phyloP scores from a whole-genome alignment of 2,329 filamentous ascomycete species.

The Fusarium marasasianum region DNA sequence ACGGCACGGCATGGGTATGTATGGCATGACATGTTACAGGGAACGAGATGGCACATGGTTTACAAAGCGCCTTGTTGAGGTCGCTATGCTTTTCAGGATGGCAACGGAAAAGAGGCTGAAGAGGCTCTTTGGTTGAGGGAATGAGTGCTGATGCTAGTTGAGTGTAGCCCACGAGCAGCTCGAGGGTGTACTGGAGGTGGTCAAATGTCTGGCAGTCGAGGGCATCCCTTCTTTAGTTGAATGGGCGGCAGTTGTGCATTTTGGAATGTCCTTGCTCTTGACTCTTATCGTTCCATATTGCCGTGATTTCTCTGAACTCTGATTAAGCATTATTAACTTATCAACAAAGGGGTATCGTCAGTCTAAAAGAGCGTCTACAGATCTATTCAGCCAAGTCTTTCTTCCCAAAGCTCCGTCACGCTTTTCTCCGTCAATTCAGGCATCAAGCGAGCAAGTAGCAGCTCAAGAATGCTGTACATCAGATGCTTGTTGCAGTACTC shows the following conservation, averaged over 20 bases:
- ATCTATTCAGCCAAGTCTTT: slow-evolving; percentile 63
- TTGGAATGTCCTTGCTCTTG: slow-evolving; percentile 37
- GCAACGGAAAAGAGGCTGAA: neutral
- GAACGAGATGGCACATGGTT: slow-evolving; percentile 3
- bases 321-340: slow-evolving; percentile 1
- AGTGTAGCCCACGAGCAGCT: neutral
- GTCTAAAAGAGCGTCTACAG: slow-evolving; percentile 15
- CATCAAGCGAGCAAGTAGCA: slow-evolving; percentile 81
- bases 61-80: neutral
- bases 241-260: slow-evolving; percentile 44
- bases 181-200: slow-evolving; percentile 1
- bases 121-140: neutral
- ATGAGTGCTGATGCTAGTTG: neutral
- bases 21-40: slow-evolving; percentile 9
- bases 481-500: slow-evolving; percentile 93
- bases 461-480: slow-evolving; percentile 82
- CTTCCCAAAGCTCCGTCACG: slow-evolving; percentile 76
- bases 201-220: slow-evolving; percentile 12
- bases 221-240: slow-evolving; percentile 39
- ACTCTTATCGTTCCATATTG: neutral
- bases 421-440: slow-evolving; percentile 83
- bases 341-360: slow-evolving; percentile 36
- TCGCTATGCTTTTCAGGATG: neutral
- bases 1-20: slow-evolving; percentile 13
- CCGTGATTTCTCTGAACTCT: neutral